Evolutionary conservation across 768 basidiomycete genomes (phyloP).

Genomic region (Xerocomus potaroensis): DNA sequence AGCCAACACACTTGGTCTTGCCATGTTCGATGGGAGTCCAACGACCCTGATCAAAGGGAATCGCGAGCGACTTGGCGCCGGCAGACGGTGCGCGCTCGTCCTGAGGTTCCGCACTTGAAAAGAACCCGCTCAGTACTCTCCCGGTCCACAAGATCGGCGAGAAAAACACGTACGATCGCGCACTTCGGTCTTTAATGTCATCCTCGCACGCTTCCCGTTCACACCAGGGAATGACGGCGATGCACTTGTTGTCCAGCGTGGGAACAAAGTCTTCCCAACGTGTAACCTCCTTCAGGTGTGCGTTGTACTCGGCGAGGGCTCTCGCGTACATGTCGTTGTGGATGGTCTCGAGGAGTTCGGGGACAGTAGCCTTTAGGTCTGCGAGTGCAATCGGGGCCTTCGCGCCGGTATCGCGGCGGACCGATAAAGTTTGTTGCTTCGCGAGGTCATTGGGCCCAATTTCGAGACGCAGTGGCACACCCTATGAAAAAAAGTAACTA

Average conservation of each 20-base stretch:
- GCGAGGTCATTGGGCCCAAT: conserved; percentile 91
- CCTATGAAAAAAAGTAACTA: conserved; percentile 45
- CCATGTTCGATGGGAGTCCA: conserved; percentile 79
- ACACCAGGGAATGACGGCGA: conserved; percentile 94
- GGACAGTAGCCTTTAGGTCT: conserved; percentile 47
- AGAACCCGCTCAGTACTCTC: conserved; percentile 2
- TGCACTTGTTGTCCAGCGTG: conserved; percentile 80
- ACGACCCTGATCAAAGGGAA: conserved; percentile 88
- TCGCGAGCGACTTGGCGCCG: conserved; percentile 94
- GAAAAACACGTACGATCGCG: conserved; percentile 55
- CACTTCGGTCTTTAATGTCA: conserved; percentile 94
- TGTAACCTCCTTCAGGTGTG: conserved; percentile 66
- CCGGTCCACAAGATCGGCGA: neutral
- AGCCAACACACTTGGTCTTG: conserved; percentile 87
- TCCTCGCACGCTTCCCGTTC: conserved; percentile 92
- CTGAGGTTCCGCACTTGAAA: conserved; percentile 68
- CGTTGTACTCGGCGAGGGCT: conserved; percentile 71
- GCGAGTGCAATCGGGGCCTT: conserved; percentile 53
- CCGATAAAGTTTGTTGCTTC: conserved; percentile 75
- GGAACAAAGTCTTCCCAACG: conserved; percentile 95
- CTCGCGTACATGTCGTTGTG: conserved; percentile 83
- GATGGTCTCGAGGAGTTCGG: conserved; percentile 74
- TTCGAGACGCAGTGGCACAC: conserved; percentile 95
- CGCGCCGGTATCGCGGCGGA: conserved; percentile 75
- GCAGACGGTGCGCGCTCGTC: conserved; percentile 97